Base-by-base conservation (phyloP, 2,329 filamentous ascomycete genomes). In the Colletotrichum tropicale region DNA sequence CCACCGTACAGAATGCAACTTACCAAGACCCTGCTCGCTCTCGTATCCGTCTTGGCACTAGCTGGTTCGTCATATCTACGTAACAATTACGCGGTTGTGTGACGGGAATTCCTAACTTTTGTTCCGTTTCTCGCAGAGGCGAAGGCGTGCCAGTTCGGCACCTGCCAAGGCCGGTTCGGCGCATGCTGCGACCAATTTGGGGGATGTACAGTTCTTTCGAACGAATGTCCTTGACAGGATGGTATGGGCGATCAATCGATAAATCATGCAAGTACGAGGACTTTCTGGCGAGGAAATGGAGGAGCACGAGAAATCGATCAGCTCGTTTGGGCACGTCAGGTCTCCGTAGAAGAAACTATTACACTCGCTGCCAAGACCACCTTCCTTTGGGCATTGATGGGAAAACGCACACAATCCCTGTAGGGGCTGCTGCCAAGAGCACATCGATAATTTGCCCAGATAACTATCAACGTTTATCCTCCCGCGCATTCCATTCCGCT, bases 31-130 rank as follows among this genome's bases (percentile, higher is more conserved):
- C 34, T 48, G 66, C 21, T 16, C 21, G 21, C 66, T 18, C 16
- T 60, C 16, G 16, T 61, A 12, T 43, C 21, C 66, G 32, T 68
- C 32, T 34, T 28, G 21, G 24, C 66, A 34, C 12, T 36, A 16
- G 8, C 28, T 21, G 28, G 66, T 60, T 69, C 55, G 66, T 69
- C 66, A 69, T 61, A 16, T n/a, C 55, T 38, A 61, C 66, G 55
- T 61, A 48, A 69, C 28, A 21, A 24, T 26, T 26, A 21, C 10
- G 32, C 32, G n/a, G n/a, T 34, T 7, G 34, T 34, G 43, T 52
- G 21, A 24, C 43, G n/a, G 13, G 8, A 13, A 8, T 24, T 10
- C 7, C 48, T 26, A n/a, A 55, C 64, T 52, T 30, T 66, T 12
- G 5, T 32, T 18, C 36, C 12, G 21, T 12, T 16, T 26, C 15